A percentile compares a stretch with the other conserved stretches of the same genome.
These are phyloP conservation scores for Antarctomyces pellizariae DNA, from an alignment of 495 filamentous ascomycete species.

Conservation along the genomic window DNA sequence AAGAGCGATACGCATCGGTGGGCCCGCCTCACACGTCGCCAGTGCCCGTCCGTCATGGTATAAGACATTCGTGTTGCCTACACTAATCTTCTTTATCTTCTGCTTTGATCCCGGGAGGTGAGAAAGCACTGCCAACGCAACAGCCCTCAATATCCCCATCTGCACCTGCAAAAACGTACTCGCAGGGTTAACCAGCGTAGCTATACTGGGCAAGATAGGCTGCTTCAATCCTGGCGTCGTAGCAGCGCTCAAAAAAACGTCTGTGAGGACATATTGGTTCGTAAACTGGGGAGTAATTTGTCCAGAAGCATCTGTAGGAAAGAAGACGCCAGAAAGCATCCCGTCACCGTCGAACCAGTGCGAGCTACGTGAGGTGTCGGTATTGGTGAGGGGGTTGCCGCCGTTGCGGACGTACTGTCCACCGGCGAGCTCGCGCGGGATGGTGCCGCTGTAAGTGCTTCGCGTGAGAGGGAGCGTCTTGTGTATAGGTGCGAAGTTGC, in stretches of 20 bases:
- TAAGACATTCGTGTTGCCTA: slow-evolving; percentile 35
- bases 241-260: slow-evolving; percentile 28
- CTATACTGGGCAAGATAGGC: slow-evolving; percentile 35
- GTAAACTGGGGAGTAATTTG: slow-evolving; percentile 30
- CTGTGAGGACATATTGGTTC: slow-evolving; percentile 40
- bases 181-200: slow-evolving; percentile 25
- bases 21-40: slow-evolving; percentile 42
- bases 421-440: slow-evolving; percentile 33
- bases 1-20: slow-evolving; percentile 35
- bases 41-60: slow-evolving; percentile 42
- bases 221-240: slow-evolving; percentile 17
- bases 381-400: slow-evolving; percentile 36
- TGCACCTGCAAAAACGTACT: slow-evolving; percentile 24
- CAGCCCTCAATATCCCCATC: slow-evolving; percentile 22
- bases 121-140: slow-evolving; percentile 28
- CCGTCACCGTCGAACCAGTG: slow-evolving; percentile 56
- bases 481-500: slow-evolving; percentile 41
- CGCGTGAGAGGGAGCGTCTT: slow-evolving; percentile 21
- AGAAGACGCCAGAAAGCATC: slow-evolving; percentile 40
- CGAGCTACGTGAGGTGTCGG: slow-evolving; percentile 27
- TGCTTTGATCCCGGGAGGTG: slow-evolving; percentile 26
- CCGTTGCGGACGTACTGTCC: slow-evolving; percentile 50
- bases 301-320: slow-evolving; percentile 16
- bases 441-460: slow-evolving; percentile 26
- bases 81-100: slow-evolving; percentile 34